Percentiles rank a stretch among this genome's conserved stretches.
Evolutionary conservation across 1,139 yeast species (phyloP).

Genomic region (Sugiyamaella japonica): DNA sequence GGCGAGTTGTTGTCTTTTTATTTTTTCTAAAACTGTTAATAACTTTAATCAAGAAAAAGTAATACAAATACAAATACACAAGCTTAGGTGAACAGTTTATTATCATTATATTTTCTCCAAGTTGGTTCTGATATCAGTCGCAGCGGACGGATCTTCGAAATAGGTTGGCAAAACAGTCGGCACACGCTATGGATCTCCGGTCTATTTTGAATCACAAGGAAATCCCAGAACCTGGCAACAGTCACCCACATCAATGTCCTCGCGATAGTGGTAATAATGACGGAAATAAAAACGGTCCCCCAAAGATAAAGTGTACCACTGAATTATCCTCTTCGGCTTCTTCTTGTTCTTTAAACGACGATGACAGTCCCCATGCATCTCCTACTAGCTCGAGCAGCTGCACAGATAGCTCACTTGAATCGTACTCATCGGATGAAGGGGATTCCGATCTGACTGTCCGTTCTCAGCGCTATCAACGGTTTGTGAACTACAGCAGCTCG

Average conservation of each 20-base stretch:
- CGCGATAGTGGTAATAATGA: neutral
- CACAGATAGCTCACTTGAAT: neutral
- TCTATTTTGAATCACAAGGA: conserved; percentile 27
- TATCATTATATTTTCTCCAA: neutral
- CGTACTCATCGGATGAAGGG: neutral
- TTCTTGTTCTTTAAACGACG: neutral
- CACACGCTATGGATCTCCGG: conserved; percentile 26
- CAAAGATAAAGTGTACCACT: neutral
- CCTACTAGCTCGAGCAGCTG: neutral
- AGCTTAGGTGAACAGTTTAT: conserved; percentile 1
- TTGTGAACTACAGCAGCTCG: neutral
- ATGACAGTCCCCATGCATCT: neutral
- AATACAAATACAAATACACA: neutral
- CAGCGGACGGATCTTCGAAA: neutral
- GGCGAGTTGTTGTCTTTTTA: neutral
- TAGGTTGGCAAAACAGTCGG: neutral
- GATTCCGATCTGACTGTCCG: neutral
- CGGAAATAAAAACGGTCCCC: neutral
- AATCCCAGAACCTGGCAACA: conserved; percentile 10
- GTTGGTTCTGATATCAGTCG: neutral
- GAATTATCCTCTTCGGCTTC: conserved; percentile 1
- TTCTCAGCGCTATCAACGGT: neutral
- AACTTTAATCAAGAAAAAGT: conserved; percentile 2
- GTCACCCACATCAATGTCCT: neutral
- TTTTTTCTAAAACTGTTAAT: neutral